Evolutionary conservation across 1,139 yeast species (phyloP), one percentile per base, ranked within the genome.

Genomic region (Wickerhamomyces sp.): DNA sequence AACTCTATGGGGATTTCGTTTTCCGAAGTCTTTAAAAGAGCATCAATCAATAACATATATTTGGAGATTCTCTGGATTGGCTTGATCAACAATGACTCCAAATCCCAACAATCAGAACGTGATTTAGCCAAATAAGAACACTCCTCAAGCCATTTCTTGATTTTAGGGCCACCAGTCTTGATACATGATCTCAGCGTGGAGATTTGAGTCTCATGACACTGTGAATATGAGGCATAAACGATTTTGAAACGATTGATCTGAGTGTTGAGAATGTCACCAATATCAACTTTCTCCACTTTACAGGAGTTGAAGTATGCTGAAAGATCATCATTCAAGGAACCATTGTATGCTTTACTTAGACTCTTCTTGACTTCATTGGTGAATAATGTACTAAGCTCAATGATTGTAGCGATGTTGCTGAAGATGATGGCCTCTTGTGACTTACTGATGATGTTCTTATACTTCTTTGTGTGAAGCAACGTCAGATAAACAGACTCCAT

Each of bases 331-430:
- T 52, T 44, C 33, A 49, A 10, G 36, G 41, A 56, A 8, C 50
- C 48, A 30, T 44, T 49, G n/a, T 45, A 44, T 2, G 34, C 43
- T 13, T 40, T 10, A n/a, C 41, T 36, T 2, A 42, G 37, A 7
- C 36, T 33, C 14, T 54, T 49, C 5, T 43, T 48, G 4, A 65
- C 34, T 4, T 59, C 52, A 8, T 54, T 53, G 6, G 58, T 37
- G 15, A 68, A 56, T 7, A 62, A 44, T 11, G 51, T 48, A 46
- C 68, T 64, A 13, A 69, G 49, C 2, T 66, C 64, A 6, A 61
- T 45, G 8, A 69, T 61, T 1, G 71, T 62, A 13, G 60, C 67
- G 27, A 68, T 46, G 45, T 68, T 67, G 3, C 71, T 69, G 54
- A 69, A 68, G 5, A 69, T 48, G 7, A 59, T 42, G 2, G 60